These are phyloP conservation scores for Wickerhamiella infanticola DNA, from an alignment of 1,139 yeast species.

Conservation along the genomic window DNA sequence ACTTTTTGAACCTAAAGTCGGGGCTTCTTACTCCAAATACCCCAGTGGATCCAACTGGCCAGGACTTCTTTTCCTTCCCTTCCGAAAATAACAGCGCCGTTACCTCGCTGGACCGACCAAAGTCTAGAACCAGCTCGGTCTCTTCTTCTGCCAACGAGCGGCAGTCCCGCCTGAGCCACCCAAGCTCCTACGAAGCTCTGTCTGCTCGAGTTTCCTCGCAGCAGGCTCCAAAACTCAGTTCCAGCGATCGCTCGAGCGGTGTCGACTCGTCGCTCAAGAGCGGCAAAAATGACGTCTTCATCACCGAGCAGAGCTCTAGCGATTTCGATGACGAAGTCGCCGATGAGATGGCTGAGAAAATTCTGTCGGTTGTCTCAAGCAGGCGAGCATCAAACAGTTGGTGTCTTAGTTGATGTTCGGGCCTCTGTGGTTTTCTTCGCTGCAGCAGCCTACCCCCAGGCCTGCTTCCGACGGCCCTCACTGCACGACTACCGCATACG, in stretches of 20 bases:
- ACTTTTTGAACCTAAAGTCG: background rate
- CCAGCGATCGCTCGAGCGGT: background rate
- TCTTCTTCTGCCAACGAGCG: background rate
- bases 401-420: background rate
- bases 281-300: background rate
- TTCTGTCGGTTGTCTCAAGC: constrained; percentile 13
- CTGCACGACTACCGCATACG: no score
- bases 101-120: background rate
- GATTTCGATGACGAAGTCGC: constrained; percentile 18
- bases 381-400: background rate
- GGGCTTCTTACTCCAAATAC: background rate
- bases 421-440: no score
- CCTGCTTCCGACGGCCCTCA: no score
- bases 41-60: constrained; percentile 5
- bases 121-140: background rate
- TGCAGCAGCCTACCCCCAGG: no score
- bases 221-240: background rate
- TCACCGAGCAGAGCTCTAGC: background rate
- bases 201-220: background rate
- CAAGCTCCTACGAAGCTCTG: background rate
- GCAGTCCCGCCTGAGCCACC: background rate
- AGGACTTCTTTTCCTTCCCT: constrained; percentile 18
- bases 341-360: constrained; percentile 24
- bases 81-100: constrained; percentile 6
- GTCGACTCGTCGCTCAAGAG: background rate